These are phyloP conservation scores for Osmanthus fragrans DNA, from an alignment of 257 asterid genomes.

Conservation along the genomic window DNA sequence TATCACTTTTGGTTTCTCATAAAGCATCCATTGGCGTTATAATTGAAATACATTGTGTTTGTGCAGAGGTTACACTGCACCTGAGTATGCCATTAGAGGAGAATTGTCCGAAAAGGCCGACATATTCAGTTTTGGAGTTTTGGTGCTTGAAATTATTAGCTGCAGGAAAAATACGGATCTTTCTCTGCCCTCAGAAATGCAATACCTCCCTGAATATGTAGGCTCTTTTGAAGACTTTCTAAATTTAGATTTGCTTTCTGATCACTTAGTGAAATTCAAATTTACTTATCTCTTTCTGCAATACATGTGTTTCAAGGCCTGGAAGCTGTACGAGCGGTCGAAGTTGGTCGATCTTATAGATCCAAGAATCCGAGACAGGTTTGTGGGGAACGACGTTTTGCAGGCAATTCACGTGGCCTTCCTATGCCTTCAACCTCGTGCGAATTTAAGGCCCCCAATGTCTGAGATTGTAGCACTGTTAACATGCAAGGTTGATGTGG, in stretches of 20 bases:
- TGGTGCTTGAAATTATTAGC: conserved; percentile 68
- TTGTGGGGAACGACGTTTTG: conserved; percentile 45
- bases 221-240: background rate
- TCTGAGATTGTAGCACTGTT: conserved; percentile 76
- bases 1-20: background rate
- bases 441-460: conserved; percentile 75
- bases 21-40: background rate
- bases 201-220: conserved; percentile 82
- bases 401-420: conserved; percentile 59
- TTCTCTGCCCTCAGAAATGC: conserved; percentile 65
- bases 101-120: conserved; percentile 79
- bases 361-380: conserved; percentile 46
- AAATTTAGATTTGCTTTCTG: background rate
- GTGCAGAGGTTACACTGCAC: conserved; percentile 79
- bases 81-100: conserved; percentile 76
- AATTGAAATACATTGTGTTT: background rate
- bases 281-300: background rate
- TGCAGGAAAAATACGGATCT: conserved; percentile 71
- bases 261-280: background rate
- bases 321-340: conserved; percentile 71
- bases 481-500: conserved; percentile 53
- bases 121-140: conserved; percentile 74
- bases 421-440: conserved; percentile 66
- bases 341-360: conserved; percentile 59
- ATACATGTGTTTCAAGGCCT: conserved; percentile 44